Percentiles rank a stretch among this genome's conserved stretches.
phyloP scores from a whole-genome alignment of 805 yeast genomes.

The Deakozyma indianensis region DNA sequence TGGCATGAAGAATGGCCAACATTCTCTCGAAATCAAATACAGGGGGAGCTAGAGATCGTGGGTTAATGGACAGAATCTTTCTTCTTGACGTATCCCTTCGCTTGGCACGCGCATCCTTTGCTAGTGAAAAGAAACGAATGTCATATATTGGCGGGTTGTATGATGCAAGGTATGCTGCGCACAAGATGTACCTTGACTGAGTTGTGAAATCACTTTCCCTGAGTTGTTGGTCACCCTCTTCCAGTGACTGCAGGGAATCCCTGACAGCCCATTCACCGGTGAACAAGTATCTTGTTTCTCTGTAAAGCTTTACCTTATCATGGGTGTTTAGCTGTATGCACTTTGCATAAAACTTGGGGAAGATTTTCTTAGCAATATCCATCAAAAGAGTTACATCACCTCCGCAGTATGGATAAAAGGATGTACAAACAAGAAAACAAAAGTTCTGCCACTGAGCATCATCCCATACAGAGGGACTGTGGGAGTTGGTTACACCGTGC shows the following conservation, averaged over 20 bases:
- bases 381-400: conserved; percentile 21
- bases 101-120: conserved; percentile 31
- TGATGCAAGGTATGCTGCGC: conserved; percentile 77
- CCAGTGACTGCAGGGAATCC: conserved; percentile 6
- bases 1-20: conserved; percentile 64
- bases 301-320: conserved; percentile 14
- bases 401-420: conserved; percentile 32
- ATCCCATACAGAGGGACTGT: background rate
- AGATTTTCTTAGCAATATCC: conserved; percentile 15
- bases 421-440: background rate
- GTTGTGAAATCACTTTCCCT: conserved; percentile 32
- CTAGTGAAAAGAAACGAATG: conserved; percentile 50
- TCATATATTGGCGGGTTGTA: conserved; percentile 59
- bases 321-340: conserved; percentile 5
- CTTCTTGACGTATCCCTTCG: conserved; percentile 27
- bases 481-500: too few species aligned
- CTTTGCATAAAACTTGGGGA: conserved; percentile 17
- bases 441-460: background rate
- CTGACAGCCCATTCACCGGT: conserved; percentile 11
- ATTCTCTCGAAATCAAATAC: conserved; percentile 66
- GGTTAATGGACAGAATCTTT: conserved; percentile 36
- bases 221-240: conserved; percentile 4
- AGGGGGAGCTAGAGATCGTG: conserved; percentile 54
- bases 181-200: conserved; percentile 54
- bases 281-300: conserved; percentile 14